phyloP scores from a whole-genome alignment of 768 basidiomycete genomes.

The Lactifluus echinatus region DNA sequence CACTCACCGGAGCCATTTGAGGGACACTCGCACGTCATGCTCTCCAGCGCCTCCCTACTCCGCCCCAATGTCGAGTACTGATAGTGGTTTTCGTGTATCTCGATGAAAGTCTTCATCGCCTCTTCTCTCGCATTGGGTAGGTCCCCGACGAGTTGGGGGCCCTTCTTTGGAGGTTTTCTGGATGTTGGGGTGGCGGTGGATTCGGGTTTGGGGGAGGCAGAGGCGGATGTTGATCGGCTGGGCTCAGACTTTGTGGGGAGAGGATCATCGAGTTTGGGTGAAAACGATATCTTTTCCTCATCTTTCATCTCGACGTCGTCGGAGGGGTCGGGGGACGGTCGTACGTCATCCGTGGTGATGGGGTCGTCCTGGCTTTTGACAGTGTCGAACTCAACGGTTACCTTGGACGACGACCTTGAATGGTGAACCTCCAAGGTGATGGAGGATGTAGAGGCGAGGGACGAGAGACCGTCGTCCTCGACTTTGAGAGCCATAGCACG shows the following conservation, averaged over 20 bases:
- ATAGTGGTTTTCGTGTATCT: slow-evolving; percentile 74
- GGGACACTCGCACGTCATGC: slow-evolving; percentile 95
- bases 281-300: slow-evolving; percentile 15
- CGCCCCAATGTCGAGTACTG: slow-evolving; percentile 83
- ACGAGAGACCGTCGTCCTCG: slow-evolving; percentile 3
- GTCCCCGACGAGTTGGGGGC: slow-evolving; percentile 68
- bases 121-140: slow-evolving; percentile 69
- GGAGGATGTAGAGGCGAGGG: slow-evolving; percentile 15
- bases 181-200: slow-evolving; percentile 22
- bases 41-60: slow-evolving; percentile 81
- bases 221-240: slow-evolving; percentile 32
- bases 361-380: slow-evolving; percentile 17
- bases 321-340: slow-evolving; percentile 25
- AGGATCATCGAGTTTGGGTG: slow-evolving; percentile 27
- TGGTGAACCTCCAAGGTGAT: slow-evolving; percentile 13
- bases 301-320: slow-evolving; percentile 26
- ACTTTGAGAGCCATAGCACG: slow-evolving; percentile 16
- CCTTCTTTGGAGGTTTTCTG: slow-evolving; percentile 24
- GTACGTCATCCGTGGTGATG: slow-evolving; percentile 14
- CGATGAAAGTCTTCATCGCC: slow-evolving; percentile 62
- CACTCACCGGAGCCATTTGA: slow-evolving; percentile 59
- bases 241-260: slow-evolving; percentile 23
- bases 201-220: slow-evolving; percentile 26
- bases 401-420: slow-evolving; percentile 9
- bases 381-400: slow-evolving; percentile 1